Evolutionary conservation across 306 rosid genomes (phyloP), one percentile per base, ranked within the genome.

Genomic region (Canavalia gladiata): DNA sequence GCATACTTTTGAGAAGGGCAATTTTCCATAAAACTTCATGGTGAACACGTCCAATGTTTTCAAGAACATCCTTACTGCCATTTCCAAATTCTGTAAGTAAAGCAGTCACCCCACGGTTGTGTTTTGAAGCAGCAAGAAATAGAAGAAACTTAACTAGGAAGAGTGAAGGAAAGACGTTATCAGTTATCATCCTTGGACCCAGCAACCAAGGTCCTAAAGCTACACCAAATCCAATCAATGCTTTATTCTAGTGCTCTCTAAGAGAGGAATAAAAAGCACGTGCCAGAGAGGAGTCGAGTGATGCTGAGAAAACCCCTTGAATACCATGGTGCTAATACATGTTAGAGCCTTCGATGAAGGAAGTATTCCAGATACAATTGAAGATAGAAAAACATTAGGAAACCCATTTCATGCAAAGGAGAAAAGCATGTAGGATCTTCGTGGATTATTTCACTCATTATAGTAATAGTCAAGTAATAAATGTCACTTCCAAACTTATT

Each of bases 371-470:
- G 90, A 88, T 57, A 56, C 86, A 70, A 96, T 91, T 31, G 99
- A 92, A 66, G 88, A 86, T 71, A 96, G 76, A 85, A 96, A 96
- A 25, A 94, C 97, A 85, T 87, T 92, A 72, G 98, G 98, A 75
- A 96, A 79, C 99, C 97, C 93, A 91, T 85, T 80, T 95, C 99
- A 83, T 91, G 97, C 84, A 95, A 79, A 86, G 87, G 77, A 81
- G 94, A 78, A 85, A 89, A 95, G 81, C 89, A 91, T 30, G 97
- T 95, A 68, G 99, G 97, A 78, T 95, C 99, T 85, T 90, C 93
- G 90, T 95, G 99, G 85, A 95, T 95, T 58, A 92, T 91, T 89
- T 95, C 99, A 87, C 97, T 95, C 97, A 95, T 88, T 63, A 95
- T 92, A 72, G 97, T 93, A 86, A 91, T 97, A 76, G 99, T 97